Conservation (phyloP, 2,329 filamentous ascomycete species). For the Ascochyta koolunga region DNA sequence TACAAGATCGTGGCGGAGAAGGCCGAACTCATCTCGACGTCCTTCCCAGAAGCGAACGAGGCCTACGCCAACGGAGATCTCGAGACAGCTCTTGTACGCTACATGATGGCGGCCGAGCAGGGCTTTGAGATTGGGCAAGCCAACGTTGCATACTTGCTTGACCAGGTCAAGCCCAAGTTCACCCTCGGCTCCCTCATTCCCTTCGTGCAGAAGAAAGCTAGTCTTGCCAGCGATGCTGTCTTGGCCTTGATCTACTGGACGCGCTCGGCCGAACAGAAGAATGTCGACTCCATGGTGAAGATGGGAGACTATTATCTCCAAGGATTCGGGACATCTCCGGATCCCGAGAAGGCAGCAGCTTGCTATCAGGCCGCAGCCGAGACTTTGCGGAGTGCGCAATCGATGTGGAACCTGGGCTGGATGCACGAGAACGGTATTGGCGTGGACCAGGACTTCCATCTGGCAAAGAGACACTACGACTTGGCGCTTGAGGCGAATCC, state of each 20-base stretch:
- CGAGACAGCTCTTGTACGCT: constrained; percentile 79
- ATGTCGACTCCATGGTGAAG: constrained; percentile 93
- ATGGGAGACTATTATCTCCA: constrained; percentile 97
- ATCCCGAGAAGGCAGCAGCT: constrained; percentile 84
- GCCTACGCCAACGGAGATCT: constrained; percentile 80
- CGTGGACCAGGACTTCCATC: constrained; percentile 92
- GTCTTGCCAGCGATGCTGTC: constrained; percentile 62
- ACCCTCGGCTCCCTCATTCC: constrained; percentile 62
- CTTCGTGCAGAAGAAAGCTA: constrained; percentile 50
- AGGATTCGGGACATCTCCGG: constrained; percentile 72
- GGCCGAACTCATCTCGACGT: constrained; percentile 83
- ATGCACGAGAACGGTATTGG: constrained; percentile 98
- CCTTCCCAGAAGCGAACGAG: constrained; percentile 81
- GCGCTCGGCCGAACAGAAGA: constrained; percentile 87
- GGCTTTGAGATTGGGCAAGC: constrained; percentile 89
- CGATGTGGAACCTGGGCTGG: constrained; percentile 96
- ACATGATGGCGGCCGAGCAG: constrained; percentile 89
- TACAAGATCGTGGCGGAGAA: constrained; percentile 91
- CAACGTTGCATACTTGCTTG: constrained; percentile 86
- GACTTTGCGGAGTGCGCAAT: constrained; percentile 89
- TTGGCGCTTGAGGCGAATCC: constrained; percentile 85
- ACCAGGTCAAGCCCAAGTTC: constrained; percentile 62
- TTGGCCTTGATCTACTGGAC: constrained; percentile 94
- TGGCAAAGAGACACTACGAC: constrained; percentile 96
- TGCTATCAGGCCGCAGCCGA: constrained; percentile 95